These are phyloP conservation scores for Coelastrella sp. DNA, from an alignment of 139 green algal species.

Conservation along the genomic window DNA sequence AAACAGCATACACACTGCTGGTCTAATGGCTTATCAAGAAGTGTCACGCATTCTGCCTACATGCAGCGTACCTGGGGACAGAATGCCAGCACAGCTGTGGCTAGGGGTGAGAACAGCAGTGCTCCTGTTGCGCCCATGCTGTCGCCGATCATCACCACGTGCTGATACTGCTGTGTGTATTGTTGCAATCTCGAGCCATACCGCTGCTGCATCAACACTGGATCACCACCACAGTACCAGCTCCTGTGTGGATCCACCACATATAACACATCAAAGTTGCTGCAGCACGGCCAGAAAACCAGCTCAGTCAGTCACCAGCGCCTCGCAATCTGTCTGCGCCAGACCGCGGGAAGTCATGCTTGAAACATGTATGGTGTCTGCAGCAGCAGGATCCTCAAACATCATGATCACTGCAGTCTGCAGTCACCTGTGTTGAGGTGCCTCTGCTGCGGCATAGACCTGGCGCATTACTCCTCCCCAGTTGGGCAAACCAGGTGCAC, in stretches of 20 bases:
- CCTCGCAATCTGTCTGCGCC: no score
- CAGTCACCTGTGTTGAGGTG: slow-evolving; percentile 8
- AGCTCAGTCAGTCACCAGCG: no score
- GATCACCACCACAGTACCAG: slow-evolving; percentile 81
- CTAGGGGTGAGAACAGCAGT: slow-evolving; percentile 84
- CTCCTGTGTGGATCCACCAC: slow-evolving; percentile 79
- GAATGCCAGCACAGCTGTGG: slow-evolving; percentile 88
- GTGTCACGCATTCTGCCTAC: neutral
- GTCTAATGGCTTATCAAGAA: no score
- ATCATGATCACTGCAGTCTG: neutral
- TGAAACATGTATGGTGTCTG: no score
- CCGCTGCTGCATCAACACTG: slow-evolving; percentile 44
- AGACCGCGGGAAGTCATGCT: no score
- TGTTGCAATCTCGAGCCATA: slow-evolving; percentile 56
- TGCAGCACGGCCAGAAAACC: no score
- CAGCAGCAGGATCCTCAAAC: neutral
- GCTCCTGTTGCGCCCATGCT: slow-evolving; percentile 91
- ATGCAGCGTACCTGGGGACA: slow-evolving; percentile 78
- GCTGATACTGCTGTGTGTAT: slow-evolving; percentile 68
- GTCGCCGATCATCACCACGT: slow-evolving; percentile 91
- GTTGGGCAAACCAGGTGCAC: slow-evolving; percentile 93
- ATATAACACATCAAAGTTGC: slow-evolving; percentile 87
- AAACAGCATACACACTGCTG: no score
- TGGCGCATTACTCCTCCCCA: slow-evolving; percentile 88
- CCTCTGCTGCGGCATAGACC: slow-evolving; percentile 57